Conservation (phyloP, 176 grass and related monocot species). For the Ananas comosus region DNA sequence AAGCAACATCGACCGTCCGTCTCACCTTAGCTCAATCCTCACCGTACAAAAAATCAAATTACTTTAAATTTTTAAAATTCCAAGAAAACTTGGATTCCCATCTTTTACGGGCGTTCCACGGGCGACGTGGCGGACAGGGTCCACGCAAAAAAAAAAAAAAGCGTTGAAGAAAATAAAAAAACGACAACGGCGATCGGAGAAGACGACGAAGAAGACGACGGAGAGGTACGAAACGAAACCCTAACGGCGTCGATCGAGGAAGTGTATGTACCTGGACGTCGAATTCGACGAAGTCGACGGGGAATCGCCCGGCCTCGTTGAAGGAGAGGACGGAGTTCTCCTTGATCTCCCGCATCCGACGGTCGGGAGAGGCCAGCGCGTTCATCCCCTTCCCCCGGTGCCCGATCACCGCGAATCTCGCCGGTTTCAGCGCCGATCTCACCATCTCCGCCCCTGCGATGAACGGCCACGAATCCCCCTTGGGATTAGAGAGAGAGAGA, state of each 20-base stretch:
- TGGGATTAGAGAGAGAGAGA: neutral
- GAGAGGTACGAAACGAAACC: neutral
- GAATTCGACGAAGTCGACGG: conserved; percentile 89
- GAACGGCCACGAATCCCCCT: too few species aligned
- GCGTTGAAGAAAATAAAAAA: too few species aligned
- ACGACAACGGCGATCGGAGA: too few species aligned
- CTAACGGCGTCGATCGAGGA: neutral
- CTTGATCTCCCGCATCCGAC: conserved; percentile 61
- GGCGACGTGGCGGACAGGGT: too few species aligned
- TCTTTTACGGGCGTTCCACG: too few species aligned
- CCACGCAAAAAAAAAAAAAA: too few species aligned
- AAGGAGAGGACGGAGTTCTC: conserved; percentile 88
- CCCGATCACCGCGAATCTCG: conserved; percentile 54
- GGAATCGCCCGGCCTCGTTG: conserved; percentile 64
- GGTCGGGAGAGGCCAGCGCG: conserved; percentile 58
- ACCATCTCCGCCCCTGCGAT: neutral
- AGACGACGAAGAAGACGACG: too few species aligned
- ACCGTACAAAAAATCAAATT: too few species aligned
- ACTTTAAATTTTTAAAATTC: too few species aligned
- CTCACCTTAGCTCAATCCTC: too few species aligned
- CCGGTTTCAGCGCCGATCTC: conserved; percentile 13
- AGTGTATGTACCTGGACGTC: conserved; percentile 63
- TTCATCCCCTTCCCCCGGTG: conserved; percentile 99
- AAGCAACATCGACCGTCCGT: too few species aligned
- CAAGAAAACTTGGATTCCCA: too few species aligned